Evolutionary conservation across 495 filamentous ascomycete genomes (phyloP), one percentile per base, ranked within the genome.

Genomic region (Penicillium argentinense): DNA sequence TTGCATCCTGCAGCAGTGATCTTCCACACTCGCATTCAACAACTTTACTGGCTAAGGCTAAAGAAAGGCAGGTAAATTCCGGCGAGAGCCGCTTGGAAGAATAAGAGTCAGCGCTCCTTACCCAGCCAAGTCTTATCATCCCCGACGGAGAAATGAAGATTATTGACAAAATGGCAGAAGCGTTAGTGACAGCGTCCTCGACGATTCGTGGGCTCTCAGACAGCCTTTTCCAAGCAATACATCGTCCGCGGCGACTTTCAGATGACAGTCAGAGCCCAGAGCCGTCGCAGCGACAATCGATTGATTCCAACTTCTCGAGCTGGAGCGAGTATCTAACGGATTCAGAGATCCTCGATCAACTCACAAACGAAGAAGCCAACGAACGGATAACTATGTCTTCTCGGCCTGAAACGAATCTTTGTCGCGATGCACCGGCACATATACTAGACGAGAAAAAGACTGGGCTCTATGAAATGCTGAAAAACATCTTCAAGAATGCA

Each of bases 401-500:
- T 11, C 5, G 25, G 25, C 25, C 25, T 5, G 25, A 26, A 5
- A 26, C 11, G 25, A 11, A 26, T 11, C 25, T 7, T n/a, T n/a
- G n/a, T n/a, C n/a, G n/a, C n/a, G n/a, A n/a, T n/a, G n/a, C n/a
- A n/a, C n/a, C n/a, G n/a, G n/a, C n/a, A n/a, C n/a, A n/a, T n/a
- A n/a, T n/a, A 4, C 32, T 23, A 26, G 21, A 26, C 1, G n/a
- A 27, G 24, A 33, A 14, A 9, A 14, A 12, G 21, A 22, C 19
- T 0, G 39, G 33, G 8, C 13, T 51, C 14, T 14, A 17, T 25
- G 25, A 29, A 22, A 42, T 19, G 22, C 24, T 56, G 19, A 51
- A 41, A 14, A 9, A 9, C 3, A 22, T 36, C 7, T 36, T 45
- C 22, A 50, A 22, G 12, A 44, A 7, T 9, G 24, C 11, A 17